Percentiles rank a stretch among this genome's conserved stretches.
These are phyloP conservation scores for Hordeum pubiflorum DNA, from an alignment of 202 grass and related monocot species.

Conservation along the genomic window DNA sequence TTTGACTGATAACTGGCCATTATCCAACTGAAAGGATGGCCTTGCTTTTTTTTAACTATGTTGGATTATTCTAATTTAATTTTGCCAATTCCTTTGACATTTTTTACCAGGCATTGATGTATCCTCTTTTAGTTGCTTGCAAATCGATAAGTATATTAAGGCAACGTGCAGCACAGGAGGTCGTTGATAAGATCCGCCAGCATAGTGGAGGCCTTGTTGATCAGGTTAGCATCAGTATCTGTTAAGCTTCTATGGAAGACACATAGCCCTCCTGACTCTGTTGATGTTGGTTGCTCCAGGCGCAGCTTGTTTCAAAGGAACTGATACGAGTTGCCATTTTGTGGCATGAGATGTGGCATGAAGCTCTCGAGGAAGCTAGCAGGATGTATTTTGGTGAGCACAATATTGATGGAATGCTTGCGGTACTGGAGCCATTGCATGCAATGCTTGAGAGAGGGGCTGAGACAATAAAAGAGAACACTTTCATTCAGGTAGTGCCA, in stretches of 20 bases:
- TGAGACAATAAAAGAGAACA: constrained; percentile 78
- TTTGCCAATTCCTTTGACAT: constrained; percentile 2
- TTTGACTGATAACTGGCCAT: neutral
- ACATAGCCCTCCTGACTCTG: constrained; percentile 19
- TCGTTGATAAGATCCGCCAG: constrained; percentile 94
- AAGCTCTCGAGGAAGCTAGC: constrained; percentile 95
- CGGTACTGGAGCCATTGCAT: constrained; percentile 85
- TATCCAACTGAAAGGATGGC: neutral
- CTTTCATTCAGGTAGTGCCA: constrained; percentile 80
- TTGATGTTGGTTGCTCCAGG: constrained; percentile 42
- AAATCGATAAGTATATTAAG: constrained; percentile 95
- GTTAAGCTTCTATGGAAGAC: neutral
- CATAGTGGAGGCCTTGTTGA: constrained; percentile 93
- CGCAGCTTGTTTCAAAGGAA: constrained; percentile 93
- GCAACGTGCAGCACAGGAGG: constrained; percentile 79
- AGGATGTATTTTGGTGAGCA: constrained; percentile 98
- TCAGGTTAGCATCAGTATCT: constrained; percentile 49
- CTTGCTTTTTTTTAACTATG: neutral
- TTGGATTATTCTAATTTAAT: constrained; percentile 14
- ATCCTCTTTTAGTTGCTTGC: constrained; percentile 92
- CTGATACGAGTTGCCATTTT: constrained; percentile 95
- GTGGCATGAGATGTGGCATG: constrained; percentile 99
- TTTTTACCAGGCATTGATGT: constrained; percentile 82
- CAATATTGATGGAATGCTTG: constrained; percentile 93
- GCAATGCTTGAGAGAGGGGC: constrained; percentile 72